Evolutionary conservation across 116 monocot genomes (phyloP), one percentile per base, ranked within the genome.

Genomic region (Zostera marina): DNA sequence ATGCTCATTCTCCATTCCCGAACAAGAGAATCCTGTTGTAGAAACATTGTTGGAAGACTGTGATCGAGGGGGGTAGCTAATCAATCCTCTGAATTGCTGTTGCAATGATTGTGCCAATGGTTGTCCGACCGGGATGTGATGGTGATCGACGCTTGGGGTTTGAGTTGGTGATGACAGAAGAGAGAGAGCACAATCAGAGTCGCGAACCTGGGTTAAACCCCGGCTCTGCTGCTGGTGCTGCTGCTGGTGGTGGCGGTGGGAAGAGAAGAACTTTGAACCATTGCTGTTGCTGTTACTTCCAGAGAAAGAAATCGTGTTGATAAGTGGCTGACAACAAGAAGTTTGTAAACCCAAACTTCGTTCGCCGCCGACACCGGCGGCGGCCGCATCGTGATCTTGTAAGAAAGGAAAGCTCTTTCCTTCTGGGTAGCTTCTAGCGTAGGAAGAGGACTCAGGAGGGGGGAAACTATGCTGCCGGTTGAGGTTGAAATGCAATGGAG

Each of bases 181-280:
- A 91, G 91, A 91, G 91, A 91, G 91, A 91, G 85, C 91, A 91
- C 91, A 77, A 70, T 87, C 80, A 12, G 83, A 83, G 63, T 70
- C 79, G n/a, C 76, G 43, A 14, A 74, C 81, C 11, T 63, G 74
- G 7, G 69, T 55, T 60, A 60, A 16, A 32, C 32, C 43, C 68
- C 60, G 23, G 49, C 15, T 1, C 61, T n/a, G n/a, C n/a, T n/a
- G n/a, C n/a, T n/a, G n/a, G n/a, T n/a, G n/a, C n/a, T n/a, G n/a
- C n/a, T n/a, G n/a, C n/a, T n/a, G n/a, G n/a, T n/a, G n/a, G n/a
- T n/a, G n/a, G n/a, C n/a, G n/a, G n/a, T n/a, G n/a, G n/a, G 32
- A 32, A 32, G 32, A 32, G 32, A 32, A 53, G 54, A 53, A 68
- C 42, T 44, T 47, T 13, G 60, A 69, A 47, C 40, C 72, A 57